phyloP scores from a whole-genome alignment of 495 filamentous ascomycete genomes.

The Trichoderma asperelloides region DNA sequence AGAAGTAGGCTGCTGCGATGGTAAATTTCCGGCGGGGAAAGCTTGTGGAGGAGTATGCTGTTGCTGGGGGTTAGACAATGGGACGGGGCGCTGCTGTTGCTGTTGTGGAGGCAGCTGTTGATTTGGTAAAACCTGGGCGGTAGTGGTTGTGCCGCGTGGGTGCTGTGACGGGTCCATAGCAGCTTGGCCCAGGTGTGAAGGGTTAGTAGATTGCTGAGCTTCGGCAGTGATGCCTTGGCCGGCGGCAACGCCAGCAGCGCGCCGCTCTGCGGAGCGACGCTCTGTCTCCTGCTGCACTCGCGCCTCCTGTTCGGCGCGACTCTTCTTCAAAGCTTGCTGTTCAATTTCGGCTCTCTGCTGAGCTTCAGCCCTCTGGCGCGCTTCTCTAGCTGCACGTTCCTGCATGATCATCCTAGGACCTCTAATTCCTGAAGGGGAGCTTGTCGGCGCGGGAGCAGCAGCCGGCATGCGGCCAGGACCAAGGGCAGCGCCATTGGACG shows the following conservation, averaged over 20 bases:
- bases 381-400: constrained; percentile 43
- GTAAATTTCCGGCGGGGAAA: neutral
- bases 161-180: neutral
- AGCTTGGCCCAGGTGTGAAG: constrained; percentile 23
- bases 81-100: constrained; percentile 4
- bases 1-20: constrained; percentile 13
- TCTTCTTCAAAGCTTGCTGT: constrained; percentile 29
- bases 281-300: constrained; percentile 44
- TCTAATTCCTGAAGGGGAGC: constrained; percentile 43
- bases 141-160: neutral
- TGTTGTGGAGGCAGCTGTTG: neutral
- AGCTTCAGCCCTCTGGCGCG: constrained; percentile 46
- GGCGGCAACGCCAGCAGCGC: constrained; percentile 52
- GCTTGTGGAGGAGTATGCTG: neutral
- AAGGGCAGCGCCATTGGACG: constrained; percentile 29
- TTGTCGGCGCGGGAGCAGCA: constrained; percentile 33
- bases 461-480: constrained; percentile 30
- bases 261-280: constrained; percentile 38
- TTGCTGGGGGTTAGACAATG: neutral
- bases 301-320: constrained; percentile 46
- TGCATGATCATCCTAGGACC: constrained; percentile 70
- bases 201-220: constrained; percentile 20
- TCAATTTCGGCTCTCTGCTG: constrained; percentile 51
- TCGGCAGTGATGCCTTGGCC: constrained; percentile 24
- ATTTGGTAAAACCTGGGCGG: constrained; percentile 11